These are phyloP conservation scores for Amylocarpus encephaloides DNA, from an alignment of 2,329 filamentous ascomycete genomes.

Conservation along the genomic window DNA sequence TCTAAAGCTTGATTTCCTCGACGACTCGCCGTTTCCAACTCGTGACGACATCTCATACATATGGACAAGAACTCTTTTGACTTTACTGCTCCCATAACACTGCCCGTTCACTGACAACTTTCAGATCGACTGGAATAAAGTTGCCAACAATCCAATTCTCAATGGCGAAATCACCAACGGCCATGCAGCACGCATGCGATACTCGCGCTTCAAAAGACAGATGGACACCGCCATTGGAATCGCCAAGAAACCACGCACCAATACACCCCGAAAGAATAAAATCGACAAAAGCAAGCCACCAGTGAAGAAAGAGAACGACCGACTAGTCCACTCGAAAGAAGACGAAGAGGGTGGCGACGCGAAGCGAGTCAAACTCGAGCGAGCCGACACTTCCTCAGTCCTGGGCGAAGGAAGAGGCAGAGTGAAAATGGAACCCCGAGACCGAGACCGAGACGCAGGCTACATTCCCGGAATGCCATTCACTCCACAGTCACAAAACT, in stretches of 20 bases:
- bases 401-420: not conserved
- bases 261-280: slow-evolving; percentile 13
- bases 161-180: slow-evolving; percentile 46
- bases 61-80: too few species aligned
- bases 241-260: slow-evolving; percentile 10
- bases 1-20: slow-evolving; percentile 1
- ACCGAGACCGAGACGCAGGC: not conserved
- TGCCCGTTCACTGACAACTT: not conserved
- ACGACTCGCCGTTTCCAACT: not conserved
- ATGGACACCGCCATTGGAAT: slow-evolving; percentile 39
- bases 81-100: not conserved
- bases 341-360: not conserved
- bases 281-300: slow-evolving; percentile 18
- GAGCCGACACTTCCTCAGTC: not conserved
- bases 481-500: slow-evolving; percentile 2
- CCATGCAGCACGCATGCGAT: slow-evolving; percentile 52
- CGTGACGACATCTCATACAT: not conserved
- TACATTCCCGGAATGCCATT: not conserved
- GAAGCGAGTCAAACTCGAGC: slow-evolving; percentile 1
- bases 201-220: slow-evolving; percentile 46
- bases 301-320: not conserved
- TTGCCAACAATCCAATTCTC: slow-evolving; percentile 37
- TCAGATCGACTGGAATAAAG: slow-evolving; percentile 47
- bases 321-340: not conserved
- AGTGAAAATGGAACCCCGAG: not conserved